phyloP scores from a whole-genome alignment of 129 eudicot genomes.

The Arctium lappa region DNA sequence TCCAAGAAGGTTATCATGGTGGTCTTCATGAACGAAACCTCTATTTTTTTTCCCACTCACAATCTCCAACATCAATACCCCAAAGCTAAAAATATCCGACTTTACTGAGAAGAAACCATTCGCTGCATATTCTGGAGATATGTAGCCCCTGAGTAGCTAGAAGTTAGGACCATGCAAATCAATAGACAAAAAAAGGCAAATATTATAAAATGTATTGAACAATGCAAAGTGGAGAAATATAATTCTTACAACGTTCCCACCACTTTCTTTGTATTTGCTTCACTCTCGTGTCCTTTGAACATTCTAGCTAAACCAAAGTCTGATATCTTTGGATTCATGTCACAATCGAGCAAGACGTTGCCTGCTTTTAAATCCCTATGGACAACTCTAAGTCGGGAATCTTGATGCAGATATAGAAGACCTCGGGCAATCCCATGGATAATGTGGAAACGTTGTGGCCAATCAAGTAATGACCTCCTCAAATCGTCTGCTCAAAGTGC shows the following conservation, averaged over 20 bases:
- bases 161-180: neutral
- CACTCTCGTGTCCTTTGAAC: constrained; percentile 36
- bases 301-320: constrained; percentile 60
- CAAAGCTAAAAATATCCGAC: constrained; percentile 42
- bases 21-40: constrained; percentile 35
- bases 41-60: constrained; percentile 41
- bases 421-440: constrained; percentile 50
- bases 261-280: constrained; percentile 41
- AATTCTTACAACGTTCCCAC: constrained; percentile 51
- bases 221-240: neutral
- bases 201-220: neutral
- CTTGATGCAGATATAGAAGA: constrained; percentile 56
- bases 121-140: constrained; percentile 42
- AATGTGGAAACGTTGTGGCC: constrained; percentile 44
- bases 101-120: constrained; percentile 38
- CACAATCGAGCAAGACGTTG: constrained; percentile 45
- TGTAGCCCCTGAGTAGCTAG: constrained; percentile 32
- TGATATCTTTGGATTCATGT: constrained; percentile 51
- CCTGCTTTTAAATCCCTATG: constrained; percentile 60
- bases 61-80: constrained; percentile 40
- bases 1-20: constrained; percentile 38
- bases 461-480: constrained; percentile 26
- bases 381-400: constrained; percentile 47
- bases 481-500: constrained; percentile 20
- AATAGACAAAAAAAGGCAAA: neutral